Percentiles rank a stretch among this genome's conserved stretches.
Evolutionary conservation across 2,329 filamentous ascomycete genomes (phyloP).

Genomic region (Epichloe sylvatica): DNA sequence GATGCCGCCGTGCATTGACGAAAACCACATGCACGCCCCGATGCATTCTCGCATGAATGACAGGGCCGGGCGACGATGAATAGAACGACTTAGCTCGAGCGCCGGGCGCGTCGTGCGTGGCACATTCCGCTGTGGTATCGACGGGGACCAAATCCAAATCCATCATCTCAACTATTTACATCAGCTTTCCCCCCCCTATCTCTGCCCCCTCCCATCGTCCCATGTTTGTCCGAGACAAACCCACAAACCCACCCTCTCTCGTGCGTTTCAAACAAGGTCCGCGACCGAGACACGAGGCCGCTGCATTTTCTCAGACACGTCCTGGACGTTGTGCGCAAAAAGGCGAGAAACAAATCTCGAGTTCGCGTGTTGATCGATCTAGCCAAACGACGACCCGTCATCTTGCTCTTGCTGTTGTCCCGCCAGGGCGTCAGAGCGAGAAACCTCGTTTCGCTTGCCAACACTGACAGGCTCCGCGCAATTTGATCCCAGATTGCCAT

Average conservation of each 20-base stretch:
- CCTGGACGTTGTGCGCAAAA: background rate
- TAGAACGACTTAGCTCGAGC: background rate
- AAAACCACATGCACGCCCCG: background rate
- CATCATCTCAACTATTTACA: background rate
- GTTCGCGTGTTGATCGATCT: background rate
- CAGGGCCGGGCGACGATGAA: background rate
- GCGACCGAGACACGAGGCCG: background rate
- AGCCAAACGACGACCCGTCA: background rate
- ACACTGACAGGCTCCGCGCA: background rate
- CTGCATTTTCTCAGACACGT: background rate
- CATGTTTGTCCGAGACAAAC: background rate
- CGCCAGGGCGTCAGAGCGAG: background rate
- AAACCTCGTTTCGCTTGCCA: background rate
- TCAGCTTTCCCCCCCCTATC: background rate
- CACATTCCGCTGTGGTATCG: background rate
- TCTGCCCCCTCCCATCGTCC: background rate
- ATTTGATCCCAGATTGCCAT: background rate
- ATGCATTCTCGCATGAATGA: background rate
- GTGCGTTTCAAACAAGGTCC: conserved; percentile 2
- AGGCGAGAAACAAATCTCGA: background rate
- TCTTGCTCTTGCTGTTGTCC: background rate
- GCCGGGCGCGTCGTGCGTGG: background rate
- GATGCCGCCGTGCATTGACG: background rate
- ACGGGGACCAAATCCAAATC: too few species aligned
- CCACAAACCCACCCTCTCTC: background rate